phyloP scores from a whole-genome alignment of 768 basidiomycete species.

The Pulveroboletus sp. region DNA sequence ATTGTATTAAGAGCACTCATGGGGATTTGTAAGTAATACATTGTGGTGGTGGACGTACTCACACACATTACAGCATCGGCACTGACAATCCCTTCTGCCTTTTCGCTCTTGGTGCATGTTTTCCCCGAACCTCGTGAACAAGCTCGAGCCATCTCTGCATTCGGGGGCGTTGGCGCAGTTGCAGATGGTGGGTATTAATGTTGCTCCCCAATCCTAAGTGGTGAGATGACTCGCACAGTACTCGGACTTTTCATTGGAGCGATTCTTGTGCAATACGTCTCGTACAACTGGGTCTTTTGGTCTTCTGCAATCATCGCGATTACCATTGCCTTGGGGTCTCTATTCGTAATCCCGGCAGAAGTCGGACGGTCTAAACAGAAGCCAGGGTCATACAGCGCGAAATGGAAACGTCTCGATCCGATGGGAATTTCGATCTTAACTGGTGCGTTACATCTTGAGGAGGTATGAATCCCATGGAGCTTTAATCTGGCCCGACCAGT shows the following conservation, averaged over 20 bases:
- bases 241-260: slow-evolving; percentile 44
- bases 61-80: slow-evolving; percentile 37
- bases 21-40: slow-evolving; percentile 38
- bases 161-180: slow-evolving; percentile 44
- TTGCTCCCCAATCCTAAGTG: neutral
- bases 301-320: slow-evolving; percentile 39
- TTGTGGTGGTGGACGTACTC: neutral
- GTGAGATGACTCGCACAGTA: slow-evolving; percentile 22
- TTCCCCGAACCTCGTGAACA: slow-evolving; percentile 47
- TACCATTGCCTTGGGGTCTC: slow-evolving; percentile 29
- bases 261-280: slow-evolving; percentile 36
- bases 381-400: slow-evolving; percentile 1
- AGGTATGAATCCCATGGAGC: neutral
- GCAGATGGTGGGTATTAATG: slow-evolving; percentile 36
- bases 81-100: slow-evolving; percentile 48
- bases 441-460: slow-evolving; percentile 18
- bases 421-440: slow-evolving; percentile 38
- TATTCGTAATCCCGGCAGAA: slow-evolving; percentile 34
- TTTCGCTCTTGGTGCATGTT: slow-evolving; percentile 46
- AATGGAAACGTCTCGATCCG: slow-evolving; percentile 35
- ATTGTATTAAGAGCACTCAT: slow-evolving; percentile 49
- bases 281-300: slow-evolving; percentile 53
- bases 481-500: slow-evolving; percentile 18
- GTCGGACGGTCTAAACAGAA: neutral
- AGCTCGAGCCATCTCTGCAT: slow-evolving; percentile 43